Conservation (phyloP, 805 yeast genomes). For the Isabelozyma pseudorhagii region DNA sequence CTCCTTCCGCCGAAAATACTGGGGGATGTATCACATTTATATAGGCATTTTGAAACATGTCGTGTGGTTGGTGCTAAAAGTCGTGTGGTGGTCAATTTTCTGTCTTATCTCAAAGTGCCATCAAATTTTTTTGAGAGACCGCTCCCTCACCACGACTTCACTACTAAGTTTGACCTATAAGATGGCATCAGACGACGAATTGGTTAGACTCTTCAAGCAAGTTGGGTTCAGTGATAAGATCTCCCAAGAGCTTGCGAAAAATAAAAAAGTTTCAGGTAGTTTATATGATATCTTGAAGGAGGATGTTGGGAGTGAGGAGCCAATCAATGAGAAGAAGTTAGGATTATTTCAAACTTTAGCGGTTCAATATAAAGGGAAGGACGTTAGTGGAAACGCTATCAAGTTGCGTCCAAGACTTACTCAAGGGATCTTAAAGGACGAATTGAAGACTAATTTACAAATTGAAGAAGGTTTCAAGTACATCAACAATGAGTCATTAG, state of each 20-base stretch:
- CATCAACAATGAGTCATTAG: slow-evolving; percentile 44
- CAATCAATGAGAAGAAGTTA: slow-evolving; percentile 56
- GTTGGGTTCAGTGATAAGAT: slow-evolving; percentile 73
- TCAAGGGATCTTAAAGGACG: slow-evolving; percentile 60
- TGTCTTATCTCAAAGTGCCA: neutral
- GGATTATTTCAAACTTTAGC: slow-evolving; percentile 78
- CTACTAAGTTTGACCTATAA: neutral
- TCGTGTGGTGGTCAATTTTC: neutral
- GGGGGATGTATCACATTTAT: neutral
- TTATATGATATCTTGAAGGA: slow-evolving; percentile 57
- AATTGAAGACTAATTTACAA: slow-evolving; percentile 67
- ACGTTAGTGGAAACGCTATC: slow-evolving; percentile 14
- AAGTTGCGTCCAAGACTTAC: slow-evolving; percentile 51
- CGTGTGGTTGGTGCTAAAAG: neutral
- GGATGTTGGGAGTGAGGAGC: slow-evolving; percentile 17
- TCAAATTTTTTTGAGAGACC: neutral
- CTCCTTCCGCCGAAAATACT: neutral
- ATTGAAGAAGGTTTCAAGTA: slow-evolving; percentile 79
- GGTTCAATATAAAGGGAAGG: slow-evolving; percentile 60
- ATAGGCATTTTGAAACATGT: neutral
- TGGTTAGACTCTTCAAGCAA: slow-evolving; percentile 33
- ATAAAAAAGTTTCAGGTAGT: slow-evolving; percentile 77
- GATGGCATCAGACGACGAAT: slow-evolving; percentile 25
- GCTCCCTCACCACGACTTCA: too few relatives aligned
- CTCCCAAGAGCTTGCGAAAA: slow-evolving; percentile 76